These are phyloP conservation scores for Hortaea werneckii DNA, from an alignment of 2,329 filamentous ascomycete genomes.

Conservation along the genomic window DNA sequence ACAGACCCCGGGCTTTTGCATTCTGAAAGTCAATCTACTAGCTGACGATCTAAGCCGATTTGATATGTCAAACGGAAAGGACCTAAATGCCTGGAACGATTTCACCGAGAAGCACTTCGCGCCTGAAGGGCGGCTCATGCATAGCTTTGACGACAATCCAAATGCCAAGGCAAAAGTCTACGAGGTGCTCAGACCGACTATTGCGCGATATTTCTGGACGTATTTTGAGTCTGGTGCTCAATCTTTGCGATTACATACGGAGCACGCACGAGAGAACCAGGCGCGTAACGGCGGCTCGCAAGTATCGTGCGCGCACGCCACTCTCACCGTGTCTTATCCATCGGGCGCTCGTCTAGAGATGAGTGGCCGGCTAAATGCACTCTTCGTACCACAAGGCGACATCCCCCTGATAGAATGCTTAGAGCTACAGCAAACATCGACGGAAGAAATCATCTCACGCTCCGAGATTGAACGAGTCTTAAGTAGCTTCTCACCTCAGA, in stretches of 20 bases:
- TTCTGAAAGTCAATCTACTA: slow-evolving; percentile 46
- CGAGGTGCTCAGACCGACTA: slow-evolving; percentile 70
- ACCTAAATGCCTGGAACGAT: slow-evolving; percentile 64
- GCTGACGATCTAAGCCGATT: slow-evolving; percentile 46
- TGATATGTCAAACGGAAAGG: slow-evolving; percentile 49
- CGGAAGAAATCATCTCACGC: slow-evolving; percentile 77
- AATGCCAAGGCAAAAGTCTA: slow-evolving; percentile 57
- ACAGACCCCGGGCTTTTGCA: slow-evolving; percentile 29
- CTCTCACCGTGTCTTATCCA: slow-evolving; percentile 80
- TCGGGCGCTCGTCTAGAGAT: slow-evolving; percentile 52
- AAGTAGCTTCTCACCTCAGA: slow-evolving; percentile 40
- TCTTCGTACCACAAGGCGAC: slow-evolving; percentile 62
- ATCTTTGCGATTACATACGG: slow-evolving; percentile 76
- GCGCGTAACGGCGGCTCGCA: slow-evolving; percentile 48
- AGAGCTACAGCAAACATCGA: slow-evolving; percentile 64
- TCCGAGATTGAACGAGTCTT: slow-evolving; percentile 42
- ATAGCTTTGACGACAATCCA: slow-evolving; percentile 14
- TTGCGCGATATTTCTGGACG: slow-evolving; percentile 82
- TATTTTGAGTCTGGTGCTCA: slow-evolving; percentile 80
- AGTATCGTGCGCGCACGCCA: slow-evolving; percentile 67
- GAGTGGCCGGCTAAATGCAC: slow-evolving; percentile 62
- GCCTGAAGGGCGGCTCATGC: slow-evolving; percentile 60
- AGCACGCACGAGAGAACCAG: slow-evolving; percentile 49
- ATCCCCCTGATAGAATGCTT: slow-evolving; percentile 65
- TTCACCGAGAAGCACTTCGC: slow-evolving; percentile 81